Percentiles rank a stretch among this genome's conserved stretches.
Conservation (phyloP, 2,329 filamentous ascomycete genomes). For the Hymenotorrendiella dingleyae region DNA sequence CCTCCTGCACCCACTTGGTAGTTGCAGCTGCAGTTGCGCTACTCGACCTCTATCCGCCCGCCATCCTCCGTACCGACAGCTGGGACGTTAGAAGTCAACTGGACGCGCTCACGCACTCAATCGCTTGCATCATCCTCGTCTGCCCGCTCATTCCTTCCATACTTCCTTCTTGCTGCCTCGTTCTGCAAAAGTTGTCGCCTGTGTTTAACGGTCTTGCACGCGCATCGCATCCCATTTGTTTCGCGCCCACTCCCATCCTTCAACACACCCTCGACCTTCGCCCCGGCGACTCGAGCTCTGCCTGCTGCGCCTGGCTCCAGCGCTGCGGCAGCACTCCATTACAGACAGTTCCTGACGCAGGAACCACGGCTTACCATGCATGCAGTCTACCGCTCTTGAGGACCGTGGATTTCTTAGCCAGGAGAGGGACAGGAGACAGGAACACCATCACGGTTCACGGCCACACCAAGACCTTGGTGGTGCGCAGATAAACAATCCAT, state of each 20-base stretch:
- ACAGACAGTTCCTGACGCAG: slow-evolving; percentile 21
- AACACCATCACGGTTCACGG: slow-evolving; percentile 24
- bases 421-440: too few relatives aligned
- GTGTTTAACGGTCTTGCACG: slow-evolving; percentile 11
- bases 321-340: slow-evolving; percentile 24
- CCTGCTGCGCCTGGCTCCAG: slow-evolving; percentile 19
- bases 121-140: too few relatives aligned
- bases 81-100: too few relatives aligned
- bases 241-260: background rate
- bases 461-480: slow-evolving; percentile 12
- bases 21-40: too few relatives aligned
- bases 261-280: too few relatives aligned
- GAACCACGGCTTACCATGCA: slow-evolving; percentile 34
- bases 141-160: background rate
- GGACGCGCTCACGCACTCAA: too few relatives aligned
- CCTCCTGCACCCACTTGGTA: too few relatives aligned
- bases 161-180: slow-evolving; percentile 9
- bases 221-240: background rate
- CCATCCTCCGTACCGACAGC: too few relatives aligned
- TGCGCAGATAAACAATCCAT: slow-evolving; percentile 9
- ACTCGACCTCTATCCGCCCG: too few relatives aligned
- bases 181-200: slow-evolving; percentile 3
- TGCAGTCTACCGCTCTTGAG: slow-evolving; percentile 31
- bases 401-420: slow-evolving; percentile 28
- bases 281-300: background rate